phyloP scores from a whole-genome alignment of 768 basidiomycete genomes.

The Panaeolus cyanescens region DNA sequence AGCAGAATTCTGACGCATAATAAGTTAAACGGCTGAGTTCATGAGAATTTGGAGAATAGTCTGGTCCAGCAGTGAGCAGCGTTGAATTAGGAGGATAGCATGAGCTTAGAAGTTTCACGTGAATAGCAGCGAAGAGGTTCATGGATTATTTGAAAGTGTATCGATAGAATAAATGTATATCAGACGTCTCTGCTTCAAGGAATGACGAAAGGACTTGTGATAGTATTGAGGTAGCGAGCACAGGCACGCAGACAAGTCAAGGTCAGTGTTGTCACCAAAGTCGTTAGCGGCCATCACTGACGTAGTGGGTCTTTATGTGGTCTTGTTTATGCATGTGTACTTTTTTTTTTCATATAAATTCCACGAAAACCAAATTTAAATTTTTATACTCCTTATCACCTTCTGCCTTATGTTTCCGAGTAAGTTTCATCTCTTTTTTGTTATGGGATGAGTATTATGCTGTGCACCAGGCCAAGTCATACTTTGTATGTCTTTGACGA shows the following conservation, averaged over 20 bases:
- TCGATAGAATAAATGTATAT: background rate
- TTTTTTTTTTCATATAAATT: background rate
- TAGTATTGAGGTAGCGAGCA: no score
- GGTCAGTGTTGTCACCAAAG: no score
- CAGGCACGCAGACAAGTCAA: no score
- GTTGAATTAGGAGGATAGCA: conserved; percentile 85
- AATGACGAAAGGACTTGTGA: background rate
- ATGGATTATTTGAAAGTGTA: conserved; percentile 32
- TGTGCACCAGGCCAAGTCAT: conserved; percentile 61
- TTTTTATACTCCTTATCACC: conserved; percentile 6
- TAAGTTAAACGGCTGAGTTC: conserved; percentile 86
- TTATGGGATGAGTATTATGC: conserved; percentile 47
- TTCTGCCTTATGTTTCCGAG: conserved; percentile 13
- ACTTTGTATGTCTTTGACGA: conserved; percentile 43
- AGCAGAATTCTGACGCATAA: conserved; percentile 55
- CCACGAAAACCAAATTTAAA: conserved; percentile 6
- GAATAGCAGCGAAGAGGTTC: conserved; percentile 82
- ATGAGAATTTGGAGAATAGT: conserved; percentile 80
- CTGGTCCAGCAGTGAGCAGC: conserved; percentile 72
- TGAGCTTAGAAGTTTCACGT: conserved; percentile 79
- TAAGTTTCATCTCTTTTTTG: conserved; percentile 20
- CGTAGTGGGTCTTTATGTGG: background rate
- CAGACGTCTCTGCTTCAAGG: no score
- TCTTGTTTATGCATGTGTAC: background rate
- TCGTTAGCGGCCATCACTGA: background rate